Conservation (phyloP, 1,284 basidiomycete species). For the Cryptococcus maquisensis region DNA sequence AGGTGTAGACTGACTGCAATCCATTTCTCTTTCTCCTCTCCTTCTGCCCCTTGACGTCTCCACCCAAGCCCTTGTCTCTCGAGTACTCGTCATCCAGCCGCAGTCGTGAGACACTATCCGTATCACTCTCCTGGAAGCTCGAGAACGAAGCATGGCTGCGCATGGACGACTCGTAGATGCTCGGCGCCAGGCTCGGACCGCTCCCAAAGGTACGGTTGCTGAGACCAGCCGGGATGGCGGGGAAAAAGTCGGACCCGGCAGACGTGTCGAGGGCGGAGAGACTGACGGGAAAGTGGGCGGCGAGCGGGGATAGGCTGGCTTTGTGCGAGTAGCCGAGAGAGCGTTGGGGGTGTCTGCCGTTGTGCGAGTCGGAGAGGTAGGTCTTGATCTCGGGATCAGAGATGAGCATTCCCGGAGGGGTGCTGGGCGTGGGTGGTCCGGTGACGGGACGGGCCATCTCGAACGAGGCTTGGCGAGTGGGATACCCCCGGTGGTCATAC, state of each 20-base stretch:
- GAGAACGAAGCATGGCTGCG: background rate
- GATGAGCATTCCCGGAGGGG: background rate
- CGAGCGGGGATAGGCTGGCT: background rate
- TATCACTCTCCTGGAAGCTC: background rate
- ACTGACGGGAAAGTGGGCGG: background rate
- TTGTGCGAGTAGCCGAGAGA: background rate
- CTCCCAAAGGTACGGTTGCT: background rate
- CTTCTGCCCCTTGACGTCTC: background rate
- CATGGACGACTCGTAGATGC: background rate
- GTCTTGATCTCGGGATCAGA: background rate
- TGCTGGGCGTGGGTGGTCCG: background rate
- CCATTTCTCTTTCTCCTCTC: background rate
- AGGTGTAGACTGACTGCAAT: background rate
- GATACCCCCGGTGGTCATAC: background rate
- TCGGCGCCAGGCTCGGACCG: background rate
- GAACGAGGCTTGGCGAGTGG: background rate
- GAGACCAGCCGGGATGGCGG: background rate
- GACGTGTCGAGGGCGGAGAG: background rate
- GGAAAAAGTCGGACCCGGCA: background rate
- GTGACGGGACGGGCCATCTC: background rate
- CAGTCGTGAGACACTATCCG: background rate
- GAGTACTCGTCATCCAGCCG: background rate
- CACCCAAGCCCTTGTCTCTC: background rate
- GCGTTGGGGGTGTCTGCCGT: background rate
- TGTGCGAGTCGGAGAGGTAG: background rate